These are phyloP conservation scores for Eimeria zaria DNA, from an alignment of 169 alveolate genomes.

Conservation along the genomic window DNA sequence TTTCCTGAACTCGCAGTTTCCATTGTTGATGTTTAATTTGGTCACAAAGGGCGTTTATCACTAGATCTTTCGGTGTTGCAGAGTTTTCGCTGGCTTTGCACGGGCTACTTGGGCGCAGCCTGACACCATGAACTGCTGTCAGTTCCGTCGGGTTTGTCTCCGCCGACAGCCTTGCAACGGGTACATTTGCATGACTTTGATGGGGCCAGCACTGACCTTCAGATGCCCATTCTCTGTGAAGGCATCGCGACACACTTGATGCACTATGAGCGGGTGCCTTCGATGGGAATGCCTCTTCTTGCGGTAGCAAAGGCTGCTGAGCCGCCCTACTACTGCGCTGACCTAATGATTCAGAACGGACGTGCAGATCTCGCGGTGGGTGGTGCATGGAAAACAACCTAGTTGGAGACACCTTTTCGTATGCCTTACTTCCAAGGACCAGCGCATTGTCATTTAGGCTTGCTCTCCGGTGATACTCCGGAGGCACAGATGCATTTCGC, in stretches of 20 bases:
- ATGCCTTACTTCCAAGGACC: background rate
- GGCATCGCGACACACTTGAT: background rate
- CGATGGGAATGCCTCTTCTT: background rate
- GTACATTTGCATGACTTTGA: background rate
- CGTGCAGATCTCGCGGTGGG: background rate
- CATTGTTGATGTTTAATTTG: conserved; percentile 53
- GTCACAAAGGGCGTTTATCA: conserved; percentile 45
- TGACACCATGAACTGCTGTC: background rate
- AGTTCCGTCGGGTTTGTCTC: background rate
- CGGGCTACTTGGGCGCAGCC: conserved; percentile 56
- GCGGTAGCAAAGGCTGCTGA: background rate
- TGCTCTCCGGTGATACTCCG: conserved; percentile 23
- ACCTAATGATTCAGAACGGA: background rate
- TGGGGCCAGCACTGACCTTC: conserved; percentile 31
- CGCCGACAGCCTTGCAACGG: conserved; percentile 3
- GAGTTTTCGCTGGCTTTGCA: conserved; percentile 8
- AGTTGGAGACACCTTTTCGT: background rate
- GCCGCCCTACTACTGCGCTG: background rate
- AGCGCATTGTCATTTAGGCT: background rate
- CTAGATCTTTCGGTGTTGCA: conserved; percentile 1
- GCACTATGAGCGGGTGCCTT: background rate
- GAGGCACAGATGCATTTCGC: conserved; percentile 4
- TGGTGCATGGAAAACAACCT: background rate
- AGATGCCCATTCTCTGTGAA: conserved; percentile 36
- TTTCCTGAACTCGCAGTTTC: conserved; percentile 26